Evolutionary conservation across 1,139 yeast species (phyloP), one percentile per base, ranked within the genome.

Genomic region (Schizosaccharomyces versatilis): DNA sequence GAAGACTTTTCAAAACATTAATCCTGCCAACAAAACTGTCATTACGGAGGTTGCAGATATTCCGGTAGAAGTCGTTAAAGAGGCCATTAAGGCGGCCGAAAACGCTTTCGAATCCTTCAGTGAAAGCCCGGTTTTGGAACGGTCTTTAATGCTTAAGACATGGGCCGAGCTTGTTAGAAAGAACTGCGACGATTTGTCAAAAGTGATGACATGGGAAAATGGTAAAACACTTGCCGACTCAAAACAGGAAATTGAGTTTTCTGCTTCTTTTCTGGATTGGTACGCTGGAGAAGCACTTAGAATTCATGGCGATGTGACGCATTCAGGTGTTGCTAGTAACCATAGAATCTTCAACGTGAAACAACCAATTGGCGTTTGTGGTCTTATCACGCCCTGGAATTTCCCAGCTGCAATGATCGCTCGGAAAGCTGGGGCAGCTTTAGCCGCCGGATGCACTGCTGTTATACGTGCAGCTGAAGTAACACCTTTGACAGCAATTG

Each of bases 391-490:
- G 3, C 97, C 97, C 17, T 88, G 96, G 96, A 88, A 88, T 68
- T 88, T 88, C 70, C 97, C 97, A 15, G 73, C 81, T 54, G 94
- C 95, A 6, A 88, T 88, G 97, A 84, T 88, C 59, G 78, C 95
- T 1, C 75, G 97, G 62, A 88, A 88, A 53, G 74, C 71, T 36
- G 77, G 76, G 1, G 68, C 73, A 55, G 95, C 95, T 1, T 64
- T 85, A 19, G 95, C 96, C 15, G 88, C 93, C 8, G 97, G 97
- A 1, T 88, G 96, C 68, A 81, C 97, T 1, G 73, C 84, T 2
- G 88, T 88, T 10, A 73, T 88, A 58, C 88, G 86, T 68, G 96
- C 97, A 2, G 96, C 94, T 44, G 71, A 80, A 3, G 94, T 84
- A 65, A 88, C 97, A 7, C 97, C 97, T 17, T 71, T 81, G 58